phyloP scores from a whole-genome alignment of 306 rosid genomes.

The Glycine latifolia region DNA sequence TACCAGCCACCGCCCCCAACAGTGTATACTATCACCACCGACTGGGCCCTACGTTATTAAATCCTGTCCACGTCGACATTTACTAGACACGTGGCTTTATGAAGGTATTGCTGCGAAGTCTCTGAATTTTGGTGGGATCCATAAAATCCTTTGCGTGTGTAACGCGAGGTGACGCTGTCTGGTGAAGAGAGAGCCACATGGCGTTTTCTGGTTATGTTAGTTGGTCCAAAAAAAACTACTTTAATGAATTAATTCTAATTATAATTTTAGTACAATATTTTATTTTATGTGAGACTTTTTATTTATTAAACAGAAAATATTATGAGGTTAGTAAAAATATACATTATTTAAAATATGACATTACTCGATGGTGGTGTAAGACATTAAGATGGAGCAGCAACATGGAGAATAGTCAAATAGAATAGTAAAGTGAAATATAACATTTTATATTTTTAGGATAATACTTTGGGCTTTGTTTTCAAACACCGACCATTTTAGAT shows the following conservation, averaged over 20 bases:
- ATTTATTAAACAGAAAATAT: background rate
- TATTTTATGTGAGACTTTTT: too few species aligned
- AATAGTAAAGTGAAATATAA: background rate
- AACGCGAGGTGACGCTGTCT: background rate
- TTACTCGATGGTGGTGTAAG: background rate
- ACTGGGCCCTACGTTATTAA: background rate
- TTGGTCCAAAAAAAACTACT: background rate
- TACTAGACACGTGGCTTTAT: conserved; percentile 35
- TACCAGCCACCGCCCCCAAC: conserved; percentile 49
- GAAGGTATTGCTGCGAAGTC: background rate
- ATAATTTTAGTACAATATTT: too few species aligned
- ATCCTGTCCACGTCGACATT: conserved; percentile 3
- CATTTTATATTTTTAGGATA: conserved; percentile 31
- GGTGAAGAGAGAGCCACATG: conserved; percentile 24
- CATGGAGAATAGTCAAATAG: background rate
- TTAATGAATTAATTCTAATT: too few species aligned
- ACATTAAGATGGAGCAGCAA: too few species aligned
- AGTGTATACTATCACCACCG: background rate
- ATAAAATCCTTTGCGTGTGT: conserved; percentile 44
- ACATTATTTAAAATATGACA: background rate
- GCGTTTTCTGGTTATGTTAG: conserved; percentile 22
- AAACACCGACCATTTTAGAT: conserved; percentile 42
- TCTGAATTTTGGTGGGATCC: conserved; percentile 19
- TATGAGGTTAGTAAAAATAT: too few species aligned
- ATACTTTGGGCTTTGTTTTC: conserved; percentile 1